Conservation (phyloP, 768 basidiomycete species). For the Brasilioporus rufonigricans region DNA sequence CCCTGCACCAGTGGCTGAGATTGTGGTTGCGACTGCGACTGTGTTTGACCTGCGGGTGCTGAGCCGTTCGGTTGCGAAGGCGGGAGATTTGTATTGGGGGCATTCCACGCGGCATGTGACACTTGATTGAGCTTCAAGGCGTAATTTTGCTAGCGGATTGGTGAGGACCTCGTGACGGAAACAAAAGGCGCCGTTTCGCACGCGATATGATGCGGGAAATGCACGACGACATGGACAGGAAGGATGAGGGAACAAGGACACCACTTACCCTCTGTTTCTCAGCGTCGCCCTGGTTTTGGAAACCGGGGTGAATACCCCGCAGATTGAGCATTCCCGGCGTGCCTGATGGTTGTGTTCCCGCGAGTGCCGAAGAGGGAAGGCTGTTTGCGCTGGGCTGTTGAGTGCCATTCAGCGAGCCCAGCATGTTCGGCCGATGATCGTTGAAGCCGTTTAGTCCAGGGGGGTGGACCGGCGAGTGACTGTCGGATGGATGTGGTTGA, state of each 20-base stretch:
- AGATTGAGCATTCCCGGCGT: conserved; percentile 71
- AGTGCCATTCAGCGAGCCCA: conserved; percentile 46
- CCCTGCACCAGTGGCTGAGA: conserved; percentile 24
- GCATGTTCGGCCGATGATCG: conserved; percentile 51
- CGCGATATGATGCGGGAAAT: neutral
- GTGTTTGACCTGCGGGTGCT: conserved; percentile 20
- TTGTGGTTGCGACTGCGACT: conserved; percentile 25
- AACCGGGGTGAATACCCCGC: conserved; percentile 39
- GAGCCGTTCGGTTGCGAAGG: conserved; percentile 30
- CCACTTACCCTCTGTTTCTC: conserved; percentile 68
- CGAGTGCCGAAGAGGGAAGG: conserved; percentile 29
- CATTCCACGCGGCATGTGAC: conserved; percentile 64
- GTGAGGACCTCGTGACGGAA: conserved; percentile 5
- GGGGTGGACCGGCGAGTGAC: conserved; percentile 48
- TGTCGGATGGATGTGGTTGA: conserved; percentile 33
- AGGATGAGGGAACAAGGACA: neutral
- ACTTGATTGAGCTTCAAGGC: conserved; percentile 63
- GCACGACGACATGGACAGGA: neutral
- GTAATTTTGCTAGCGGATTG: conserved; percentile 50
- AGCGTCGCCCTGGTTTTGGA: conserved; percentile 57
- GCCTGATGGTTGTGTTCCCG: conserved; percentile 46
- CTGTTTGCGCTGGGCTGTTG: conserved; percentile 23
- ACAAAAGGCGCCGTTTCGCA: neutral
- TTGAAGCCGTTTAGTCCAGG: conserved; percentile 73
- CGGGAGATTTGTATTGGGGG: conserved; percentile 48